Evolutionary conservation across 805 yeast genomes (phyloP), one percentile per base, ranked within the genome.

Genomic region (Brettanomyces sp.): DNA sequence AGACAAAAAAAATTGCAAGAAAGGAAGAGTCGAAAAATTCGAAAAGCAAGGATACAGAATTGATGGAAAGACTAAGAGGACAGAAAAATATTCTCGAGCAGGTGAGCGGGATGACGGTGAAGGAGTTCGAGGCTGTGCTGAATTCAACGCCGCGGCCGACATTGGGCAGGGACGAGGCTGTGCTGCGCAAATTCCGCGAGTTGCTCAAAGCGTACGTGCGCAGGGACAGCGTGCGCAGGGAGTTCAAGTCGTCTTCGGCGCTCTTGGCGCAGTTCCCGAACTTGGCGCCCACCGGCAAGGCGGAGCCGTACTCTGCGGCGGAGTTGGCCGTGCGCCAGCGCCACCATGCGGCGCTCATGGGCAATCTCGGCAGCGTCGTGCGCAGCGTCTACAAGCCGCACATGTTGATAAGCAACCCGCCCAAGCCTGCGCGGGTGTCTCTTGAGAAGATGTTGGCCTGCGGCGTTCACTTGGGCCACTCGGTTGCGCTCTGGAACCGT

Each of bases 381-480:
- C 63, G 68, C 45, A 71, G 78, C 48, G 80, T 85, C 5, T 88
- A 86, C 60, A 64, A 67, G 45, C 95, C 96, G 14, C 80, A 81
- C 57, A 70, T 74, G 49, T 85, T 85, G 49, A 69, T 82, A 30
- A 68, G 70, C 40, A 65, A 70, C 23, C 95, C 96, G 14, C 68
- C 75, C 34, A 55, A 69, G 12, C 68, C 79, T 22, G 64, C 73
- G 22, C 77, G 85, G 47, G 60, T 86, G 11, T 73, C 91, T 3
- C 69, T 89, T 35, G 69, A 87, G 30, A 79, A 79, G 47, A 72
- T 93, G 45, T 63, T 91, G 64, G 91, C 96, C 3, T 87, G 97
- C 0, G 97, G 96, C 44, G 91, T 91, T 41, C 99, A 93, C 64
- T 69, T 93, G 54, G 99, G 99, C 28, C 97, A 91, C 56, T 76